These are phyloP conservation scores for Boletus vinaceobasis DNA, from an alignment of 768 basidiomycete genomes.

Conservation along the genomic window DNA sequence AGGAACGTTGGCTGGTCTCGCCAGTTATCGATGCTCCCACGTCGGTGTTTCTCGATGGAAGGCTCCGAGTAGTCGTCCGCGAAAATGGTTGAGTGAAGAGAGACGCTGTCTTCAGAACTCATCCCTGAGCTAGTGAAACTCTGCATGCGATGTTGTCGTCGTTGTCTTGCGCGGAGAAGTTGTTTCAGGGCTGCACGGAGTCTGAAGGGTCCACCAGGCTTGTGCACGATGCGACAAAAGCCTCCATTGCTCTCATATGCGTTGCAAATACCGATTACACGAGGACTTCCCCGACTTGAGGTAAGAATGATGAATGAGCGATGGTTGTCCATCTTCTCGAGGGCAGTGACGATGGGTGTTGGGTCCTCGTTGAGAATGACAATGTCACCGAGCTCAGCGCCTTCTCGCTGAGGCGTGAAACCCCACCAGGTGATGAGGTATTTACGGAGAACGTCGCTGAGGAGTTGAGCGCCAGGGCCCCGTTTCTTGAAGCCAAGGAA, in stretches of 20 bases:
- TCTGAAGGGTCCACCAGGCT: constrained; percentile 81
- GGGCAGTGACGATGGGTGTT: constrained; percentile 52
- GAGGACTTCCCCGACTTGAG: constrained; percentile 62
- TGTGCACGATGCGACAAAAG: constrained; percentile 85
- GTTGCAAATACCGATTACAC: constrained; percentile 56
- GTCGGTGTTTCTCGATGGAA: constrained; percentile 25
- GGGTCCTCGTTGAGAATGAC: constrained; percentile 80
- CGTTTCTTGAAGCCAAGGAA: constrained; percentile 67
- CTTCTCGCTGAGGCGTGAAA: constrained; percentile 46
- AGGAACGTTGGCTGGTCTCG: constrained; percentile 12
- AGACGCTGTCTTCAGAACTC: constrained; percentile 25
- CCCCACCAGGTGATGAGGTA: constrained; percentile 80
- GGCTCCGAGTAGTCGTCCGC: constrained; percentile 21
- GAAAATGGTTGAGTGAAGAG: constrained; percentile 28
- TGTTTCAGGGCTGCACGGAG: constrained; percentile 62
- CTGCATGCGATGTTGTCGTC: constrained; percentile 25
- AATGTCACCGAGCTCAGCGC: constrained; percentile 59
- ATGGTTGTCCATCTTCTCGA: constrained; percentile 50
- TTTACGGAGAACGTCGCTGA: constrained; percentile 56
- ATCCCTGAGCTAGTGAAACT: constrained; percentile 17
- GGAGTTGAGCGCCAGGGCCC: constrained; percentile 64
- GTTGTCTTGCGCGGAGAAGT: constrained; percentile 31
- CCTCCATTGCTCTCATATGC: constrained; percentile 81
- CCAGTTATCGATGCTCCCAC: constrained; percentile 33
- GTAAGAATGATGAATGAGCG: constrained; percentile 77